Evolutionary conservation across 2,329 filamentous ascomycete genomes (phyloP).

Genomic region (Myriangium duriaei): DNA sequence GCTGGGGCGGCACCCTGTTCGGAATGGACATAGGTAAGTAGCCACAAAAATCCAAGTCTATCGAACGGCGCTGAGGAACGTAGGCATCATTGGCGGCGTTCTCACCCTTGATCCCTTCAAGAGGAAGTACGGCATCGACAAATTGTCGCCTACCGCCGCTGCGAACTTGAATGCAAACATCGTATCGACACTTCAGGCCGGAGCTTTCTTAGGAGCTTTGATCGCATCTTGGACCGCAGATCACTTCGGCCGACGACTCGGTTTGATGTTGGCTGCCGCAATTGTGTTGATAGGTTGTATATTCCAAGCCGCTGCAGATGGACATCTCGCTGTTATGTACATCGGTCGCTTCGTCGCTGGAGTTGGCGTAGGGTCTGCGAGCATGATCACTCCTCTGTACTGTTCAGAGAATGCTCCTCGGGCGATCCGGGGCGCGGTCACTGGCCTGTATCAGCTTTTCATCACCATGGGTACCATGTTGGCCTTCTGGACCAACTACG

Average conservation of each 20-base stretch:
- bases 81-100: constrained; percentile 50
- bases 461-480: constrained; percentile 41
- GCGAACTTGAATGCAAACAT: constrained; percentile 53
- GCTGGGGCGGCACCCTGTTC: constrained; percentile 58
- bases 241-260: constrained; percentile 41
- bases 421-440: constrained; percentile 46
- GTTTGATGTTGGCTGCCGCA: constrained; percentile 44
- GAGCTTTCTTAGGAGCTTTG: constrained; percentile 54
- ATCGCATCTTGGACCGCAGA: constrained; percentile 44
- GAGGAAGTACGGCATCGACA: constrained; percentile 43
- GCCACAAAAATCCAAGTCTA: too few species aligned
- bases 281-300: constrained; percentile 50
- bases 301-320: constrained; percentile 51
- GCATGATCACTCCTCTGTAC: constrained; percentile 48
- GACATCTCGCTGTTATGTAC: constrained; percentile 51
- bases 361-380: constrained; percentile 38
- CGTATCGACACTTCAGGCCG: constrained; percentile 58
- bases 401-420: constrained; percentile 46
- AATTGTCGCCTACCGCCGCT: constrained; percentile 25
- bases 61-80: too few species aligned
- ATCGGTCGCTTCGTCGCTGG: constrained; percentile 50
- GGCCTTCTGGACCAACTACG: constrained; percentile 44
- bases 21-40: constrained; percentile 49
- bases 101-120: constrained; percentile 48
- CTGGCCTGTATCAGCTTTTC: constrained; percentile 49